Conservation (phyloP, 2,329 filamentous ascomycete genomes). For the Aspergillus pseudotamarii region DNA sequence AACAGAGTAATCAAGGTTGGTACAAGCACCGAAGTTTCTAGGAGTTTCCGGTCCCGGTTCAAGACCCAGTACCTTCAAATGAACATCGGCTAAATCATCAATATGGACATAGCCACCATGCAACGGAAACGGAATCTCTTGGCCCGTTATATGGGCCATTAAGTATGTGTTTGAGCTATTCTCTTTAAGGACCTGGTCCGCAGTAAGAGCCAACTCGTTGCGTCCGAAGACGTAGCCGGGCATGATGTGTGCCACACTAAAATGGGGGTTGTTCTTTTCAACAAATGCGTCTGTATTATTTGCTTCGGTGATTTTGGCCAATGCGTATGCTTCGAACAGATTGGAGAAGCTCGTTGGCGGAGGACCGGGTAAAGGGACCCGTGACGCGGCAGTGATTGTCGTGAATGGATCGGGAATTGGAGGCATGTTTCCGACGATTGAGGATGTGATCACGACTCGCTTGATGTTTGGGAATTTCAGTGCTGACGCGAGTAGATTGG, state of each 20-base stretch:
- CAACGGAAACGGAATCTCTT: constrained; percentile 4
- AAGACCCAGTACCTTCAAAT: constrained; percentile 1
- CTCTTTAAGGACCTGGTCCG: background rate
- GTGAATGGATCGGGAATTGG: background rate
- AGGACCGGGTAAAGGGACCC: background rate
- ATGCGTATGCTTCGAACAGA: background rate
- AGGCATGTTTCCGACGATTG: background rate
- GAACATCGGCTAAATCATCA: constrained; percentile 12
- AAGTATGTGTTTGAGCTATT: background rate
- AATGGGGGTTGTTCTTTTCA: background rate
- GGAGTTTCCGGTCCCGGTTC: background rate
- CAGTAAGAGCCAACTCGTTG: background rate
- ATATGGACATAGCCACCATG: constrained; percentile 14
- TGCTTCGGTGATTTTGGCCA: background rate
- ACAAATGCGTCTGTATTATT: background rate
- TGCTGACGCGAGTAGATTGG: background rate
- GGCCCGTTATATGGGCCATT: background rate
- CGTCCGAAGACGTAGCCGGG: background rate
- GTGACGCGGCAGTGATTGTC: background rate
- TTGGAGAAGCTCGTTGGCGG: background rate
- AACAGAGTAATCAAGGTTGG: background rate
- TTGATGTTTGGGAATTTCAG: background rate
- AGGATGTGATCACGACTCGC: constrained; percentile 3
- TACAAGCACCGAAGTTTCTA: background rate
- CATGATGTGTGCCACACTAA: background rate